Base-by-base conservation (phyloP, 805 yeast species). In the Spathaspora passalidarum region DNA sequence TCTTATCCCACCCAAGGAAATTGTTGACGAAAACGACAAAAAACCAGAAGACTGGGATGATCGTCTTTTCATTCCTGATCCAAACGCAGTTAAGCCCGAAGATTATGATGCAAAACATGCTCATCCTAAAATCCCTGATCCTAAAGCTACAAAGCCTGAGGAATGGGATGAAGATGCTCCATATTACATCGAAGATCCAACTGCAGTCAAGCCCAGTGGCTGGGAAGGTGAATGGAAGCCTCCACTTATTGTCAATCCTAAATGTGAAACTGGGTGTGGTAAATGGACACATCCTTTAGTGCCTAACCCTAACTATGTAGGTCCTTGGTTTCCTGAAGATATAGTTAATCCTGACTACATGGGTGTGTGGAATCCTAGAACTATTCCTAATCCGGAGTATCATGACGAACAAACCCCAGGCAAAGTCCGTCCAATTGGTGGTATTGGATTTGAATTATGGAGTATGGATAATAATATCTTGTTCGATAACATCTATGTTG, bases 31-130 rank as follows among this genome's bases (percentile, higher is more conserved):
- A 9, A 17, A 70, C 8, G 90, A 81, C 55, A 36, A 38, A 20
- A 85, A 85, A 68, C 97, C 97, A 10, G 78, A 60, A 1, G 85
- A 84, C 61, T 91, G 97, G 97, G 94, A 80, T 46, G 96, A 88
- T 36, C 73, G 78, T 26, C 73, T 69, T 49, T 58, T 55, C 35
- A 85, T 91, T 44, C 79, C 82, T 19, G 97, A 91, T 64, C 89
- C 90, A 20, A 65, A 74, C 54, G 72, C 81, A 14, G 64, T 46
- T 29, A 88, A 88, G 65, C 97, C 97, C 7, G 88, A 68, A 3
- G 94, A 86, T 59, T 91, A 95, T 87, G 96, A 89, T 59, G 90
- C 81, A 60, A 71, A 67, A 43, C 84, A 80, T 46, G 92, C 88
- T 17, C 60, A 65, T 50, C 59, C 68, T 56, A 44, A 49, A 44